Percentiles rank a stretch among this genome's conserved stretches.
phyloP scores from a whole-genome alignment of 257 asterid species.

The Solanum dulcamara region DNA sequence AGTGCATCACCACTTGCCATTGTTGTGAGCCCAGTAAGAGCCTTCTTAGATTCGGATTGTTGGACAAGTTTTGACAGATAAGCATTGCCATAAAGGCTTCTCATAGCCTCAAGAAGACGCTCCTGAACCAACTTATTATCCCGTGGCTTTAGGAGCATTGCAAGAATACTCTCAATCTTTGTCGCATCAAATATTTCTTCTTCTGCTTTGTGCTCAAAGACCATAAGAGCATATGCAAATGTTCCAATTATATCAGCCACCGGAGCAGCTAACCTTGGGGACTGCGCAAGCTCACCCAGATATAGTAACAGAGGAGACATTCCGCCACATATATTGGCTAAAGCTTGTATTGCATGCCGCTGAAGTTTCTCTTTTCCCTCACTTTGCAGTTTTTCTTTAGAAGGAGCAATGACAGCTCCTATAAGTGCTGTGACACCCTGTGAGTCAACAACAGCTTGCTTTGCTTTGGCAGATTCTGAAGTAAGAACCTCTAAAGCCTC shows the following conservation, averaged over 20 bases:
- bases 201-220: conserved; percentile 37
- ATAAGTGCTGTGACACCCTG: conserved; percentile 59
- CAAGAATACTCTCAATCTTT: conserved; percentile 48
- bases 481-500: conserved; percentile 77
- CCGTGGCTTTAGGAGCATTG: conserved; percentile 70
- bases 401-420: conserved; percentile 72
- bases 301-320: conserved; percentile 47
- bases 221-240: conserved; percentile 70
- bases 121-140: conserved; percentile 77
- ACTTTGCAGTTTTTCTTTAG: conserved; percentile 66
- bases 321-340: conserved; percentile 70
- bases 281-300: conserved; percentile 80
- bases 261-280: conserved; percentile 78
- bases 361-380: conserved; percentile 65
- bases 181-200: conserved; percentile 38
- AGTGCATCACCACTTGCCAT: conserved; percentile 58
- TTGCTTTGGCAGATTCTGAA: conserved; percentile 48
- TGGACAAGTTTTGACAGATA: conserved; percentile 27
- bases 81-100: conserved; percentile 55
- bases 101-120: conserved; percentile 80
- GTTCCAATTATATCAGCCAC: conserved; percentile 86
- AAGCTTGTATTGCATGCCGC: conserved; percentile 51
- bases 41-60: conserved; percentile 65
- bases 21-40: conserved; percentile 59
- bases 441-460: conserved; percentile 45